These are phyloP conservation scores for Nectriaceae sp. DNA, from an alignment of 2,329 filamentous ascomycete genomes.

Conservation along the genomic window DNA sequence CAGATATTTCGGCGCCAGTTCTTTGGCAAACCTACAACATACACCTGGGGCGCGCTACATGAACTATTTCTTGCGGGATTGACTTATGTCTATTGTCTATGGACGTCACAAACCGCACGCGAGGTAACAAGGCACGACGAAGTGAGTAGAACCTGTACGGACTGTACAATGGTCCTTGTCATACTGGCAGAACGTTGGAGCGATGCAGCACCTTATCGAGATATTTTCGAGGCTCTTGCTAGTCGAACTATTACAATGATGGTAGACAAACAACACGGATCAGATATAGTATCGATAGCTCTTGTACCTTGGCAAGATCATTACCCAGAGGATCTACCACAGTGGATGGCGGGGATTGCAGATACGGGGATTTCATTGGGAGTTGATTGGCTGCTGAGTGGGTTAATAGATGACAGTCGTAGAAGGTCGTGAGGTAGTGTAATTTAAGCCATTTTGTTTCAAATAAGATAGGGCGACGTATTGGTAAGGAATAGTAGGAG, in stretches of 20 bases:
- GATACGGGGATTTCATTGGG: slow-evolving; percentile 10
- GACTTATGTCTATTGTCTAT: slow-evolving; percentile 32
- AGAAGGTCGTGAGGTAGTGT: too few species aligned
- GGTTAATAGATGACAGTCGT: too few species aligned
- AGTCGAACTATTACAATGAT: slow-evolving; percentile 24
- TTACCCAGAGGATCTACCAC: too few species aligned
- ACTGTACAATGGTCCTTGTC: slow-evolving; percentile 32
- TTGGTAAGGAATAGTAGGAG: too few species aligned
- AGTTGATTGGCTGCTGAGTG: too few species aligned
- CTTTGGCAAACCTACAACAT: slow-evolving; percentile 11
- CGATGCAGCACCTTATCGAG: slow-evolving; percentile 33
- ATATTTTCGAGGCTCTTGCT: slow-evolving; percentile 34
- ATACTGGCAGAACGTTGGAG: slow-evolving; percentile 34
- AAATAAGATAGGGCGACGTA: too few species aligned
- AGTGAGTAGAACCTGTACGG: slow-evolving; percentile 28
- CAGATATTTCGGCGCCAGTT: slow-evolving; percentile 20
- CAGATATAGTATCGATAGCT: too few species aligned
- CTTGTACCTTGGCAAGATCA: too few species aligned
- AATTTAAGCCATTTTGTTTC: too few species aligned
- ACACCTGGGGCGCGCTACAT: slow-evolving; percentile 13
- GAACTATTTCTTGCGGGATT: slow-evolving; percentile 12
- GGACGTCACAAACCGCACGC: slow-evolving; percentile 27
- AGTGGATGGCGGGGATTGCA: slow-evolving; percentile 12
- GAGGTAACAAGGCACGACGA: slow-evolving; percentile 9
- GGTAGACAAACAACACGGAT: too few species aligned